phyloP scores from a whole-genome alignment of 106 monocot species.

The Dioscorea dumetorum region DNA sequence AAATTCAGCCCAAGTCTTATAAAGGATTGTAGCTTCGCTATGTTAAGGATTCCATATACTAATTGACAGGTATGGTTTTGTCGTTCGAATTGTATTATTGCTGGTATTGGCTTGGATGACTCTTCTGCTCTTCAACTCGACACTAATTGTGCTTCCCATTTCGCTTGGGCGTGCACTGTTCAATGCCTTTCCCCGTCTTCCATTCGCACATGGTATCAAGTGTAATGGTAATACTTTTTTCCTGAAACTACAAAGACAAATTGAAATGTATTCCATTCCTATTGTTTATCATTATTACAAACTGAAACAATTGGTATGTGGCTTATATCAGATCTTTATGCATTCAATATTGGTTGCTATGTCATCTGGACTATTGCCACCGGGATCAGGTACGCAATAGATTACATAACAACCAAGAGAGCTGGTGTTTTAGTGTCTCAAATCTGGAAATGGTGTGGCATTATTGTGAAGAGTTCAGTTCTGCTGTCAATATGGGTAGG shows the following conservation, averaged over 20 bases:
- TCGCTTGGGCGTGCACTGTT: conserved; percentile 80
- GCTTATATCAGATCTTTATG: conserved; percentile 71
- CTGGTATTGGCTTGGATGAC: conserved; percentile 95
- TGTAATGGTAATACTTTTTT: conserved; percentile 70
- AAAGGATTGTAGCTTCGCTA: no score
- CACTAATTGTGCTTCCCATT: conserved; percentile 74
- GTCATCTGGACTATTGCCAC: conserved; percentile 71
- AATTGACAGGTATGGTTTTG: conserved; percentile 78
- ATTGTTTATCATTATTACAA: no score
- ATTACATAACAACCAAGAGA: conserved; percentile 54
- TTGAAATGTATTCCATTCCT: no score
- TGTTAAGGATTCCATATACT: background rate
- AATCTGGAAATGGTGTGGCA: conserved; percentile 73
- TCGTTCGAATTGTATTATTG: conserved; percentile 75
- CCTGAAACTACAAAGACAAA: background rate
- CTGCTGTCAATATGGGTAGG: conserved; percentile 95
- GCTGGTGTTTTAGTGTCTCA: conserved; percentile 52
- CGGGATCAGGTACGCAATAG: conserved; percentile 62
- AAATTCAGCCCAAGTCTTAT: no score
- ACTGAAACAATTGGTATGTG: no score
- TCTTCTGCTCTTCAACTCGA: conserved; percentile 79
- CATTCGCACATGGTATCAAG: conserved; percentile 93
- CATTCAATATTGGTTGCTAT: conserved; percentile 92
- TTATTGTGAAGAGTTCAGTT: conserved; percentile 75
- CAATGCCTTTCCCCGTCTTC: conserved; percentile 82